Evolutionary conservation across 352 stramenopile genomes (phyloP).

Genomic region (Hyphochytrium catenoides): DNA sequence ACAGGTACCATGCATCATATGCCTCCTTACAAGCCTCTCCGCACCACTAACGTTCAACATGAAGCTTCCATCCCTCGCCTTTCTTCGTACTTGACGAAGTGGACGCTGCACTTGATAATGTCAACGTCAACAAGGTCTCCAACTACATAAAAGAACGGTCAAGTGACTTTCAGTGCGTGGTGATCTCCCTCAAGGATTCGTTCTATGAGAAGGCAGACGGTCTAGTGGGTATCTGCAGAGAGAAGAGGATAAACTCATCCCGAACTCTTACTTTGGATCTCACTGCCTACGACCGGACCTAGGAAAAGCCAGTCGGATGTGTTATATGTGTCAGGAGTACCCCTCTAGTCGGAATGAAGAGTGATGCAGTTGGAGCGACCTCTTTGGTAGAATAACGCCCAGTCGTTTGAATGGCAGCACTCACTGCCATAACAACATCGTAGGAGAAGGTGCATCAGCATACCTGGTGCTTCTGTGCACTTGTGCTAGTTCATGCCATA

Average conservation of each 20-base stretch:
- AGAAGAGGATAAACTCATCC: constrained; percentile 45
- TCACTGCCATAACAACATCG: too few relatives aligned
- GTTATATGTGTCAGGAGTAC: too few relatives aligned
- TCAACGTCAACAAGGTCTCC: constrained; percentile 97
- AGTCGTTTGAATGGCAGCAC: too few relatives aligned
- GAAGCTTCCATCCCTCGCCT: constrained; percentile 37
- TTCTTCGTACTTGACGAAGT: constrained; percentile 99
- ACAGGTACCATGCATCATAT: constrained; percentile 82
- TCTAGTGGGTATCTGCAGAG: constrained; percentile 73
- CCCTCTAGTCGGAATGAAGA: too few relatives aligned
- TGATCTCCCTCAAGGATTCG: constrained; percentile 93
- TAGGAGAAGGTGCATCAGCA: too few relatives aligned
- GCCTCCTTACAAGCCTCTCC: too few relatives aligned
- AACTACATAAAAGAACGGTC: constrained; percentile 79
- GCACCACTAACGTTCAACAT: too few relatives aligned
- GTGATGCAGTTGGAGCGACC: too few relatives aligned
- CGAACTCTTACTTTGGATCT: constrained; percentile 48
- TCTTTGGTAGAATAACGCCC: too few relatives aligned
- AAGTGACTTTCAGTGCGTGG: constrained; percentile 87
- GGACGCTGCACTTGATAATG: constrained; percentile 96
- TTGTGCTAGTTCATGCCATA: too few relatives aligned
- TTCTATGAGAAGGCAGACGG: constrained; percentile 86
- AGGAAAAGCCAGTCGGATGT: too few relatives aligned
- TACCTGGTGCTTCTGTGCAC: too few relatives aligned
- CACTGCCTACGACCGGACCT: constrained; percentile 42